Evolutionary conservation across 148 eudicot genomes (phyloP), one percentile per base, ranked within the genome.

Genomic region (Limonium bicolor): DNA sequence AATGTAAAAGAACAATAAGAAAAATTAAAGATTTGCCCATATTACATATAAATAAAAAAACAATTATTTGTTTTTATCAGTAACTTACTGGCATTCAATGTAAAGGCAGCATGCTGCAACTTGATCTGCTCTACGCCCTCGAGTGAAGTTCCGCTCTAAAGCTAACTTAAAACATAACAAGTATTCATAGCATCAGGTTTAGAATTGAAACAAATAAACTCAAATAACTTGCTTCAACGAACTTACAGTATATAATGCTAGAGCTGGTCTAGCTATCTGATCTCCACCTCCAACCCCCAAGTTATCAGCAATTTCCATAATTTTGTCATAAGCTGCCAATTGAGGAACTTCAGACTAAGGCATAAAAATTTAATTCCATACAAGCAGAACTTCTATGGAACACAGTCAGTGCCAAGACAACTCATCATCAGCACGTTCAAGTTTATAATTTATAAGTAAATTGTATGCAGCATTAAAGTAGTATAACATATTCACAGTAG

Each of bases 21-120:
- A n/a, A n/a, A n/a, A n/a, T n/a, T n/a, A n/a, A n/a, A n/a, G n/a
- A n/a, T n/a, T n/a, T n/a, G n/a, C n/a, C n/a, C n/a, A n/a, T n/a
- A n/a, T n/a, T n/a, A n/a, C n/a, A n/a, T n/a, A n/a, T n/a, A n/a
- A n/a, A n/a, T n/a, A n/a, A n/a, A n/a, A n/a, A 4, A 19, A 16
- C 25, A 2, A 19, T 10, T 36, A 4, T 19, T 20, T 32, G 32
- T 23, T 23, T n/a, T n/a, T n/a, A n/a, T n/a, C n/a, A n/a, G 23
- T 33, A 23, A 46, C 80, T 73, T 66, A 84, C 95, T 90, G 69
- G 55, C 90, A 80, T 19, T 73, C 56, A 37, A 84, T 74, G 57
- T 84, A 84, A 41, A 84, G 85, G 50, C 95, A 84, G 20, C 88
- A 63, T 55, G 90, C 90, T 38, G 62, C 68, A 50, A 84, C 95